Conservation (phyloP, 23 red algal genomes). For the Gracilaria gracilis region DNA sequence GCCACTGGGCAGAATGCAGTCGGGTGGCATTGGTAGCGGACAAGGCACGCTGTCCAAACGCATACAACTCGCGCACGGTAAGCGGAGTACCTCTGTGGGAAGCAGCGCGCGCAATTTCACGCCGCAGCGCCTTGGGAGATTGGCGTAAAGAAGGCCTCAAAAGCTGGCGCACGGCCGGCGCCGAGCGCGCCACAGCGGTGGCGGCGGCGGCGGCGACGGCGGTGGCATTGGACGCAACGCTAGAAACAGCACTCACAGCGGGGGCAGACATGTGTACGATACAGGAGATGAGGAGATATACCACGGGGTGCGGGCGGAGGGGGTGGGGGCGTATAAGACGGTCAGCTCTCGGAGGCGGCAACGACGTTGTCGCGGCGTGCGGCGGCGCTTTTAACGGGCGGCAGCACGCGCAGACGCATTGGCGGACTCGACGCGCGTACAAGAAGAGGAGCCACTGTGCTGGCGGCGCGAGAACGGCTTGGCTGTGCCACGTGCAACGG, state of each 20-base stretch:
- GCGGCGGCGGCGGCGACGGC: slow-evolving; percentile 17
- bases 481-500: not conserved
- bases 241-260: not conserved
- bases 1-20: slow-evolving; percentile 80
- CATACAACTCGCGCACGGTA: slow-evolving; percentile 82
- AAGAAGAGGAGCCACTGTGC: not conserved
- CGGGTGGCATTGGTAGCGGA: slow-evolving; percentile 28
- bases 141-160: slow-evolving; percentile 4
- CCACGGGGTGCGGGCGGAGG: not conserved
- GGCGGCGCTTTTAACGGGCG: not conserved
- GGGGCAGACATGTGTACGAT: not conserved
- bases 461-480: too few species aligned
- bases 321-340: not conserved
- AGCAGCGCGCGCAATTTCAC: slow-evolving; percentile 38
- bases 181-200: not conserved
- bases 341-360: not conserved
- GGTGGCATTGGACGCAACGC: not conserved
- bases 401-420: not conserved
- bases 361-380: not conserved
- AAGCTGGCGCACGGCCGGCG: slow-evolving; percentile 16
- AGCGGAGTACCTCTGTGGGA: slow-evolving; percentile 71
- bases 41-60: slow-evolving; percentile 79
- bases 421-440: too few species aligned
- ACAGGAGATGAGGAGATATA: not conserved
- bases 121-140: slow-evolving; percentile 6